phyloP scores from a whole-genome alignment of 148 eudicot species.

The Persicaria tinctoria region DNA sequence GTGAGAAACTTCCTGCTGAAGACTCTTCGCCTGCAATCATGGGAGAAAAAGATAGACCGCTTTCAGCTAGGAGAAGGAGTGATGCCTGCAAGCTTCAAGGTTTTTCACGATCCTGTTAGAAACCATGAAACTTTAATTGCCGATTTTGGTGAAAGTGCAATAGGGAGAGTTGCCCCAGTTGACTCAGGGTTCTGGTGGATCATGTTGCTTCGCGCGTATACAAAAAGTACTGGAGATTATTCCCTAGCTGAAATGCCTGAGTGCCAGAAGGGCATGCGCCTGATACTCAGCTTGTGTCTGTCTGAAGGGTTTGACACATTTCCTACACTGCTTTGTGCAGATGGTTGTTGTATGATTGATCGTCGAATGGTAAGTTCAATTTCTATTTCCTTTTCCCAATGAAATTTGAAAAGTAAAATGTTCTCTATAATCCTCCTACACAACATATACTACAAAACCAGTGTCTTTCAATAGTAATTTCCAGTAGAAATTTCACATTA shows the following conservation, averaged over 20 bases:
- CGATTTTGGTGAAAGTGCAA: slow-evolving; percentile 97
- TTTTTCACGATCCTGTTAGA: slow-evolving; percentile 65
- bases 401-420: not conserved
- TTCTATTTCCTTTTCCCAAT: not conserved
- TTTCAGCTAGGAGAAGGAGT: slow-evolving; percentile 95
- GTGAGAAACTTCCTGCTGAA: slow-evolving; percentile 83
- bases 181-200: slow-evolving; percentile 99
- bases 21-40: slow-evolving; percentile 86
- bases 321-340: slow-evolving; percentile 93
- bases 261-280: slow-evolving; percentile 92
- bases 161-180: slow-evolving; percentile 95
- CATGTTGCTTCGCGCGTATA: slow-evolving; percentile 83
- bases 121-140: slow-evolving; percentile 83
- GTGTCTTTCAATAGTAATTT: not conserved
- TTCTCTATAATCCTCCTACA: not conserved
- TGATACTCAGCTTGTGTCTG: slow-evolving; percentile 80
- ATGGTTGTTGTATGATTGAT: slow-evolving; percentile 97
- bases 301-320: slow-evolving; percentile 96
- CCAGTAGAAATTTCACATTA: not conserved
- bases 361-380: slow-evolving; percentile 74
- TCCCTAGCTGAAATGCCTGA: slow-evolving; percentile 93
- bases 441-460: not conserved
- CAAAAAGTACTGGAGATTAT: slow-evolving; percentile 81
- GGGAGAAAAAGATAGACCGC: slow-evolving; percentile 90
- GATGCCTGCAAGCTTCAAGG: slow-evolving; percentile 99